A percentile compares a stretch with the other conserved stretches of the same genome.
Evolutionary conservation across 1,284 basidiomycete species (phyloP).

Genomic region (Ceratorhiza oryzae-sativae): DNA sequence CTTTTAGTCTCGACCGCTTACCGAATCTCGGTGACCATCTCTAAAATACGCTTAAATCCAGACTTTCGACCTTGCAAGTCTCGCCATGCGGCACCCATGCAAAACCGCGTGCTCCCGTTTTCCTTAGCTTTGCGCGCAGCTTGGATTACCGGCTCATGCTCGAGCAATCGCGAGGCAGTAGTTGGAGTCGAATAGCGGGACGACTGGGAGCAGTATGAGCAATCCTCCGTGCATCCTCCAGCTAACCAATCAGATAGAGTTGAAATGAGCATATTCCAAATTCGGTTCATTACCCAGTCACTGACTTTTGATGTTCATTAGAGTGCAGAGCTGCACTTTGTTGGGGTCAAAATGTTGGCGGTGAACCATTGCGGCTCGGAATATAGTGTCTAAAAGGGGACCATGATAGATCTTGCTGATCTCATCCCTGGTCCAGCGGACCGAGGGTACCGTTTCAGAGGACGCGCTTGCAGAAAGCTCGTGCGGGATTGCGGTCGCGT

Average conservation of each 20-base stretch:
- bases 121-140: constrained; percentile 92
- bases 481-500: constrained; percentile 25
- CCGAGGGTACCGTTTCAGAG: neutral
- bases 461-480: neutral
- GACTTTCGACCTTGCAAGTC: constrained; percentile 93
- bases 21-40: constrained; percentile 76
- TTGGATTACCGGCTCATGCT: constrained; percentile 90
- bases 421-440: constrained; percentile 69
- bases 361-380: constrained; percentile 83
- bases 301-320: constrained; percentile 99
- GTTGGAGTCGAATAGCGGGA: constrained; percentile 90
- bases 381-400: constrained; percentile 87
- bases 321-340: constrained; percentile 94
- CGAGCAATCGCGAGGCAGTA: constrained; percentile 86
- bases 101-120: constrained; percentile 97
- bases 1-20: constrained; percentile 35
- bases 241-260: constrained; percentile 56
- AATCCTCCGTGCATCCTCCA: constrained; percentile 96
- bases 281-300: constrained; percentile 43
- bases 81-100: constrained; percentile 99
- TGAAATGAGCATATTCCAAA: constrained; percentile 1
- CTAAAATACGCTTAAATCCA: constrained; percentile 90
- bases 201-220: constrained; percentile 98
- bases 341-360: constrained; percentile 84
- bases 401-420: constrained; percentile 79